Evolutionary conservation across 164 flowering plant species (phyloP).

Genomic region (Umbellularia californica): DNA sequence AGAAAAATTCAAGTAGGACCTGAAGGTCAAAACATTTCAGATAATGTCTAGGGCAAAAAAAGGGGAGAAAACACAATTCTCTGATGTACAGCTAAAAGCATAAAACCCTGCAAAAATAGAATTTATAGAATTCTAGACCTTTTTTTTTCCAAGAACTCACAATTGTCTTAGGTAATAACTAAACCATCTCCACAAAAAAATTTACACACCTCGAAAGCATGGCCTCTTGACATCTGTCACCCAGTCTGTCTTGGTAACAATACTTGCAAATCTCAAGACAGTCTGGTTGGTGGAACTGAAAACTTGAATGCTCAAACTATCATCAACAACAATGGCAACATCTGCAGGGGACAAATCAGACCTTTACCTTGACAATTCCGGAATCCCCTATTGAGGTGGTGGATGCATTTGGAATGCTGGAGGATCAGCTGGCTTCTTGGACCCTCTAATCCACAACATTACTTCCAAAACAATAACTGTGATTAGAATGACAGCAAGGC

Average conservation of each 20-base stretch:
- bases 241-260: neutral
- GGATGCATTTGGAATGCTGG: conserved; percentile 42
- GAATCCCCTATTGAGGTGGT: conserved; percentile 13
- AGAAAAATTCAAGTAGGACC: neutral
- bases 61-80: neutral
- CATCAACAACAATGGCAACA: neutral
- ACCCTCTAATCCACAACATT: conserved; percentile 27
- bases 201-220: neutral
- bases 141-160: neutral
- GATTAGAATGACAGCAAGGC: conserved; percentile 35
- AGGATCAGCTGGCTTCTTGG: conserved; percentile 20
- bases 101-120: neutral
- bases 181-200: neutral
- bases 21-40: neutral
- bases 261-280: neutral
- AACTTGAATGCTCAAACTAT: neutral
- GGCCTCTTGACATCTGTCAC: neutral
- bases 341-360: neutral
- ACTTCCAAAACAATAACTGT: conserved; percentile 54
- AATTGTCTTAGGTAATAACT: neutral
- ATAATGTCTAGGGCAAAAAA: too few species aligned
- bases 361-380: neutral
- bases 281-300: neutral
- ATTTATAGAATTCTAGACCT: neutral
- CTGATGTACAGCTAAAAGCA: neutral